A percentile compares a stretch with the other conserved stretches of the same genome.
phyloP scores from a whole-genome alignment of 163 green algal species.

The Prototheca cutis region DNA sequence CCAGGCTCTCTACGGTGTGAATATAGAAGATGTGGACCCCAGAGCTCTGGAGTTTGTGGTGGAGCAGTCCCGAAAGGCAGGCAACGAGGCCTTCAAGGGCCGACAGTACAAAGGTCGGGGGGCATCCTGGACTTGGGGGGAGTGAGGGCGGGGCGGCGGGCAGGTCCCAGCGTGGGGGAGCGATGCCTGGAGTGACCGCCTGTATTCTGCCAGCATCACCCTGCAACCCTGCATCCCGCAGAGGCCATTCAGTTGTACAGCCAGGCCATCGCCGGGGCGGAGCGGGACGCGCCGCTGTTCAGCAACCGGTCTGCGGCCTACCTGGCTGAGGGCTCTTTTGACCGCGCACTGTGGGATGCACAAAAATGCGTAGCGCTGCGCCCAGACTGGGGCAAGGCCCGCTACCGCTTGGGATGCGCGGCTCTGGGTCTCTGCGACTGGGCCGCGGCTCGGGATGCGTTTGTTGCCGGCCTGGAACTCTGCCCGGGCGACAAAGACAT shows the following conservation, averaged over 20 bases:
- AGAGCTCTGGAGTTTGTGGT: conserved; percentile 10
- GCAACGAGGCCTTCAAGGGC: conserved; percentile 49
- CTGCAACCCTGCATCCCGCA: conserved; percentile 11
- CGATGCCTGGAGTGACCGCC: no score
- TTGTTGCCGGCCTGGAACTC: conserved; percentile 11
- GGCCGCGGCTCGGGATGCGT: conserved; percentile 9
- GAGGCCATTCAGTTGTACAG: conserved; percentile 36
- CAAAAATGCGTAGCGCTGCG: conserved; percentile 34
- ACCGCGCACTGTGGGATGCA: conserved; percentile 47
- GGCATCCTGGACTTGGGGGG: not conserved
- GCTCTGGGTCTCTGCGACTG: conserved; percentile 19
- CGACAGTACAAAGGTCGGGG: conserved; percentile 39
- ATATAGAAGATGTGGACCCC: conserved; percentile 3
- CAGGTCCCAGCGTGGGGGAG: no score
- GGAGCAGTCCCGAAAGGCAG: conserved; percentile 33
- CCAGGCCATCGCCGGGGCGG: conserved; percentile 33
- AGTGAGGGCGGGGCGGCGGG: no score
- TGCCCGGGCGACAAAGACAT: conserved; percentile 19
- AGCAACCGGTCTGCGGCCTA: conserved; percentile 58
- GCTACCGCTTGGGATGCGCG: conserved; percentile 35
- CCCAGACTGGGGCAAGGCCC: conserved; percentile 35
- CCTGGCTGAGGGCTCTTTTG: conserved; percentile 31
- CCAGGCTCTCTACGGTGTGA: not conserved
- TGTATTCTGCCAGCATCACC: not conserved
- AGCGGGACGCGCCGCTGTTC: conserved; percentile 24